Base-by-base conservation (phyloP, 352 stramenopile genomes). In the Phytophthora multivora region DNA sequence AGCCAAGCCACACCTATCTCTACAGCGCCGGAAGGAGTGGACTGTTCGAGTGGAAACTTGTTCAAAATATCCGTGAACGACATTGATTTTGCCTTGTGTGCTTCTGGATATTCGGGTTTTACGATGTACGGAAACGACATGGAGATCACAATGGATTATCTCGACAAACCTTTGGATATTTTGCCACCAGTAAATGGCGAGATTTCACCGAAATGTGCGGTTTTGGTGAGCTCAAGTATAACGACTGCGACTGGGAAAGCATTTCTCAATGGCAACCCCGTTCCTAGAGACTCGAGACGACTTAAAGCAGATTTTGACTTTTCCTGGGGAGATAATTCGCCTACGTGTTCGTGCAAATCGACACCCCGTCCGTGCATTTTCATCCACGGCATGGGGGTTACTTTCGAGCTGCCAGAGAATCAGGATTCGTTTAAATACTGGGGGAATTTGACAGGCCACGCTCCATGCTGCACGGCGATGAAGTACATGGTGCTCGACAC, bases 401-500 rank as follows among this genome's bases (percentile, higher is more conserved):
- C 7, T 1, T 35, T 15, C 0, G 60, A 63, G 18, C 4, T 38
- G 10, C 21, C 30, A 11, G 39, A 53, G 8, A 71, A 71, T 26
- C 19, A 48, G 12, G 50, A 66, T 13, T 51, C 38, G 1, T 47
- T 51, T 0, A 1, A 10, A 0, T 56, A 72, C 23, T 72, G 63
- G 58, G 49, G 53, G n/a, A 49, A 65, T 21, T 15, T 73, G 10
- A 54, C 51, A 3, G 58, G 19, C 11, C 58, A 68, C 33, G 16
- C 46, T 3, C 58, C 63, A 11, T 72, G 63, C 16, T 68, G 63
- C 16, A 28, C 51, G 16, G 50, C 51, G 10, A 54, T 69, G 7
- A 58, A 73, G n/a, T 83, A 70, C 13, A 41, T 56, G 2, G 50
- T 66, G 0, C 54, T 83, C 7, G 61, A 83, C 33, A 83, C 70